Base-by-base conservation (phyloP, 768 basidiomycete genomes). In the Leccinum truebloodii region DNA sequence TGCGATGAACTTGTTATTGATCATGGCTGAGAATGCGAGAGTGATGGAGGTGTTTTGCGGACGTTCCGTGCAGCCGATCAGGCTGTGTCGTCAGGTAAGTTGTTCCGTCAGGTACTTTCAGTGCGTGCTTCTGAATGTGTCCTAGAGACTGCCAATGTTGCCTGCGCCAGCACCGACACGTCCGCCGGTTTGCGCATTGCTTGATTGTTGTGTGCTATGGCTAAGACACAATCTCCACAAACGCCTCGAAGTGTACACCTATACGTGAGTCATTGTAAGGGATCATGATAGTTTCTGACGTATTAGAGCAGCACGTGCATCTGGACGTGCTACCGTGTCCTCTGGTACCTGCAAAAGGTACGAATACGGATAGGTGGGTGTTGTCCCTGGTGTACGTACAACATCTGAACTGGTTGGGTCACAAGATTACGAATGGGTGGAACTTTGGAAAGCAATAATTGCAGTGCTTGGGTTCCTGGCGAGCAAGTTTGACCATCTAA, bases 151-250 rank as follows among this genome's bases (percentile, higher is more conserved):
- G 26, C 88, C 88, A 12, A 66, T 77, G 14, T 75, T 89, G 44
- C 80, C 86, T 1, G 57, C 70, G 12, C 67, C 77, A 8, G 67
- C 70, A 1, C 57, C 76, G 5, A 73, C 77, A 9, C 75, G 80
- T 54, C 77, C 84, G 1, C 80, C 81, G 1, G 62, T 87, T 26
- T 86, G 85, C 64, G 81, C 86, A 3, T 58, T 89, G 24, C 67
- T 90, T n/a, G 87, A 90, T 68, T 88, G 85, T 59, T 86, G 84
- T 64, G 78, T 86, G 6, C 75, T 90, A 14, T 90, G 87, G 86
- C 70, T 89, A 28, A 83, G 86, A 18, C 88, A 90, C 64, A 89
- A 88, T 67, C 73, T 90, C 32, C 85, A 88, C 58, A 87, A 81
- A 64, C 80, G 77, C 30, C 72, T 89, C 5, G 85, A 88, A 59